Conservation (phyloP, 805 yeast species). For the Candida verbasci region DNA sequence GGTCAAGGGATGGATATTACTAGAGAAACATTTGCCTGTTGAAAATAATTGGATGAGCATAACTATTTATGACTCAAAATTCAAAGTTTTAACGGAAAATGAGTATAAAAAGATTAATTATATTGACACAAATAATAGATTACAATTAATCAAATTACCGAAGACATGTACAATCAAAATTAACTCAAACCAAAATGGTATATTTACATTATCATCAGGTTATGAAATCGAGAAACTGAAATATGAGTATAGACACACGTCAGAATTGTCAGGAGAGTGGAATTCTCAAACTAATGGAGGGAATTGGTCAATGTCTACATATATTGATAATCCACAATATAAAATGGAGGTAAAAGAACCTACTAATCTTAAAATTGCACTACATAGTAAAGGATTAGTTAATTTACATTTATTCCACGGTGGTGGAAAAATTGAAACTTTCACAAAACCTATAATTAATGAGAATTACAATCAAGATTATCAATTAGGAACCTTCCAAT, state of each 20-base stretch:
- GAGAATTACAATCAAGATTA: conserved; percentile 29
- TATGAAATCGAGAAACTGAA: conserved; percentile 27
- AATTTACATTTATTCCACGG: conserved; percentile 44
- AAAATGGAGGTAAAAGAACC: conserved; percentile 17
- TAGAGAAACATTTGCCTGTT: conserved; percentile 45
- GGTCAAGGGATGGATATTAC: conserved; percentile 38
- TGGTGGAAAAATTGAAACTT: conserved; percentile 8
- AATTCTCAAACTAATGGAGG: conserved; percentile 46
- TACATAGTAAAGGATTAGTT: conserved; percentile 23
- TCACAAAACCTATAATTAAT: conserved; percentile 27
- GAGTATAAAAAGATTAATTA: conserved; percentile 18
- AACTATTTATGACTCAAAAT: conserved; percentile 19
- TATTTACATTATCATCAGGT: conserved; percentile 23
- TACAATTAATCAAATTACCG: conserved; percentile 29
- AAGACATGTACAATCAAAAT: conserved; percentile 24
- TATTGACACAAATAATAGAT: conserved; percentile 33
- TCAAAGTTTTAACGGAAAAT: conserved; percentile 19
- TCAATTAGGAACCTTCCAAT: conserved; percentile 13
- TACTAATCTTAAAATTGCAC: conserved; percentile 16
- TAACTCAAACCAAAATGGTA: conserved; percentile 16
- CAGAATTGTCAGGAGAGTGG: conserved; percentile 42
- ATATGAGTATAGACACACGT: conserved; percentile 14
- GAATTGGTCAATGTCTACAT: conserved; percentile 44
- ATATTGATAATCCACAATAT: conserved; percentile 54
- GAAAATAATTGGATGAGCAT: conserved; percentile 8